These are phyloP conservation scores for Endoconidiophora laricicola DNA, from an alignment of 2,329 filamentous ascomycete species.

Conservation along the genomic window DNA sequence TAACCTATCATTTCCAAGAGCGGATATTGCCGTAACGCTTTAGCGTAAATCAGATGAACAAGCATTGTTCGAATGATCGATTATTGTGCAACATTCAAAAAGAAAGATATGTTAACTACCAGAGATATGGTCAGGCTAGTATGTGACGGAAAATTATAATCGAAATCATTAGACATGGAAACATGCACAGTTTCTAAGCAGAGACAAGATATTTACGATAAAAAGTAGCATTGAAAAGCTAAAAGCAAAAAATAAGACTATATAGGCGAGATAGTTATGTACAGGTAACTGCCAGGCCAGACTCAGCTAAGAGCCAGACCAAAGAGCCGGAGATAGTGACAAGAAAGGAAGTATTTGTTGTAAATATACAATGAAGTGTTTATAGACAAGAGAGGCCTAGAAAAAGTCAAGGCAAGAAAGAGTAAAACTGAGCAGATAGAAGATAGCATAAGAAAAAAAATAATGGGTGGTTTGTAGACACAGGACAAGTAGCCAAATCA, in stretches of 20 bases:
- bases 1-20: no score
- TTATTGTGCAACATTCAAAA: not conserved
- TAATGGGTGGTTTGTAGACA: not conserved
- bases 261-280: slow-evolving; percentile 2
- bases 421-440: slow-evolving; percentile 6
- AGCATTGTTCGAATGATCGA: not conserved
- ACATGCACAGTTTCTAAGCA: not conserved
- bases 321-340: not conserved
- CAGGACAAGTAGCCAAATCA: slow-evolving; percentile 5
- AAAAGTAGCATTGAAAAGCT: slow-evolving; percentile 1
- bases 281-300: not conserved
- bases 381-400: not conserved
- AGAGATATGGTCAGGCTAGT: not conserved
- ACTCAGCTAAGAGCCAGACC: not conserved
- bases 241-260: slow-evolving; percentile 4
- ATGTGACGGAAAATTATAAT: not conserved
- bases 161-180: not conserved
- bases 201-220: not conserved
- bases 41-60: no score
- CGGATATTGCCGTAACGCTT: no score
- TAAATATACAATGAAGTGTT: not conserved
- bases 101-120: not conserved
- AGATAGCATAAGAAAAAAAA: slow-evolving; percentile 1
- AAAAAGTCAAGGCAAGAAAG: slow-evolving; percentile 2
- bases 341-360: not conserved